These are phyloP conservation scores for Xylaria flabelliformis DNA, from an alignment of 495 filamentous ascomycete genomes.

Conservation along the genomic window DNA sequence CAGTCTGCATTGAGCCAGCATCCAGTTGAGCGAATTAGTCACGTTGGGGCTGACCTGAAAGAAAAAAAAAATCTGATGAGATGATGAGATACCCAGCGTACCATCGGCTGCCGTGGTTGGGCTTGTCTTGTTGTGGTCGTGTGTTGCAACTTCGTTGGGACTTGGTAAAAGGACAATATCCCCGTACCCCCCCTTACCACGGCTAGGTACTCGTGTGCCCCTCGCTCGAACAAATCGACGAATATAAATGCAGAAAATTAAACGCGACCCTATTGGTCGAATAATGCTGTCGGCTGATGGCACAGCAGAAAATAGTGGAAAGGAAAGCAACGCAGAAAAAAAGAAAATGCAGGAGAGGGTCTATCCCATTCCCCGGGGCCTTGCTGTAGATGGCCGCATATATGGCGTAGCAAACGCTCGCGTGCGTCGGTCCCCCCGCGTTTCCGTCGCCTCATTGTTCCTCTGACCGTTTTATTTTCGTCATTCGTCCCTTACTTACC, in stretches of 20 bases:
- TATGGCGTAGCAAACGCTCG: conserved; percentile 25
- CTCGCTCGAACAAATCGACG: conserved; percentile 22
- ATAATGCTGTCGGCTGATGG: conserved; percentile 24
- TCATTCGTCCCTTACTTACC: background rate
- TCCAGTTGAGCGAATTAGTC: conserved; percentile 25
- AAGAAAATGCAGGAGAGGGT: conserved; percentile 14
- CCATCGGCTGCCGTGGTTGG: conserved; percentile 23
- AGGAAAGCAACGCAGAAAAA: conserved; percentile 4
- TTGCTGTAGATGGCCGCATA: conserved; percentile 26
- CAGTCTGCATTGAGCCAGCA: conserved; percentile 24
- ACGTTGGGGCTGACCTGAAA: conserved; percentile 26
- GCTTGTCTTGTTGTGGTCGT: conserved; percentile 13
- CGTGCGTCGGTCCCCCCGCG: conserved; percentile 19
- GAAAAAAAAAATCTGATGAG: conserved; percentile 23
- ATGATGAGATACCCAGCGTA: conserved; percentile 23
- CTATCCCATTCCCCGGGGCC: conserved; percentile 23
- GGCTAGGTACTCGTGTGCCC: conserved; percentile 18
- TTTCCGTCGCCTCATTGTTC: conserved; percentile 25
- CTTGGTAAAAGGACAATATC: conserved; percentile 9
- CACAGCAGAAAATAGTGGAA: conserved; percentile 24
- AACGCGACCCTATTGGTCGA: conserved; percentile 23
- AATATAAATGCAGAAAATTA: conserved; percentile 25
- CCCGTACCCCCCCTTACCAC: conserved; percentile 1
- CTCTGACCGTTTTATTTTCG: conserved; percentile 26
- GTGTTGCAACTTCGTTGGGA: conserved; percentile 10